phyloP scores from a whole-genome alignment of 345 rosid genomes.

The Eucalyptus shirleyi region DNA sequence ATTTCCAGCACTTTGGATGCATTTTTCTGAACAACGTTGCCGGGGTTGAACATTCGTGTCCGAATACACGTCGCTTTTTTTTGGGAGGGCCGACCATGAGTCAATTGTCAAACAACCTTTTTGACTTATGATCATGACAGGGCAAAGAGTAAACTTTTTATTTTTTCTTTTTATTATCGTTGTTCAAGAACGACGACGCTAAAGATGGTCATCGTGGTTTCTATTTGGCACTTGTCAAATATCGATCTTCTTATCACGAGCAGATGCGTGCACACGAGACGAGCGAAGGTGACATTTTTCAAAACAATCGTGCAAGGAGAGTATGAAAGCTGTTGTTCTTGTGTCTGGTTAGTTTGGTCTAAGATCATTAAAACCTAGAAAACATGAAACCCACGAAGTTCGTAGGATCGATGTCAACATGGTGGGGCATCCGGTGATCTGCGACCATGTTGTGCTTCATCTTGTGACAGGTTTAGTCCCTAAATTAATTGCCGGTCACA shows the following conservation, averaged over 20 bases:
- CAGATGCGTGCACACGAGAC: not conserved
- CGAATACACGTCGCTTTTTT: not conserved
- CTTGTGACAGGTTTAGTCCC: not conserved
- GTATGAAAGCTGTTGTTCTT: not conserved
- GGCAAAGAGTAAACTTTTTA: no score
- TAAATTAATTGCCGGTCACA: not conserved
- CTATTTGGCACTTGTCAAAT: not conserved
- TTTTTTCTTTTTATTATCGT: no score
- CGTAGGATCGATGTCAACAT: not conserved
- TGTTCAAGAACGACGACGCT: no score
- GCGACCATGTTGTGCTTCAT: not conserved
- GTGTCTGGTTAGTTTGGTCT: not conserved
- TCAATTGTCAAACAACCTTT: not conserved
- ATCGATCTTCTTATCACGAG: not conserved
- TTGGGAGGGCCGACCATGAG: not conserved
- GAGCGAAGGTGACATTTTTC: not conserved
- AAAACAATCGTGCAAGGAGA: not conserved
- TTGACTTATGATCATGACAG: not conserved
- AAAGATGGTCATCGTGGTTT: not conserved
- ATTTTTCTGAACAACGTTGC: not conserved
- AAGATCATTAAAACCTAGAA: not conserved
- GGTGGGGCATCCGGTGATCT: not conserved
- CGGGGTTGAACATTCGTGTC: not conserved
- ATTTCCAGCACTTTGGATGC: not conserved
- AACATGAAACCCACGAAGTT: not conserved